Evolutionary conservation across 176 grass and related monocot genomes (phyloP), one percentile per base, ranked within the genome.

Genomic region (Oropetium thomaeum): DNA sequence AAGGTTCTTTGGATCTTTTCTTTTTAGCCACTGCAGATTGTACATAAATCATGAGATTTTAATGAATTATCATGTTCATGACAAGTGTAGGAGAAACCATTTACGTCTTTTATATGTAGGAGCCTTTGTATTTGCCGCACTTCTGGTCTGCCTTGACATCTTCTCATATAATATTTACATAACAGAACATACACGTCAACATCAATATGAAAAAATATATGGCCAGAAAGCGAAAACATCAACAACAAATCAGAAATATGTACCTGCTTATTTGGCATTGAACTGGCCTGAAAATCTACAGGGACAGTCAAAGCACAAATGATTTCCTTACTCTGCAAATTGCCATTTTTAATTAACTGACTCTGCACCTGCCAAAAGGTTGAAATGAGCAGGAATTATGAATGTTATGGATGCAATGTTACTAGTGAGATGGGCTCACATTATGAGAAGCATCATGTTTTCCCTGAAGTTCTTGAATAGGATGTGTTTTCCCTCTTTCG

Each of bases 81-180:
- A 42, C 12, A 31, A 55, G 34, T 74, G 30, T 63, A 43, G 25
- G 35, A 79, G 37, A 5, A 58, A 63, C n/a, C 32, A 65, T 76
- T 88, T 65, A 88, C 86, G 84, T 75, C 70, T 84, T 58, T 84
- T 84, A 45, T 19, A 79, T 37, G 35, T 47, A 69, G 60, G 38
- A 69, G 79, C 35, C 69, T 68, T 79, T 3, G 17, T 58, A 58
- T 54, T 48, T 80, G 76, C 58, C 27, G 54, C 64, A 63, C 57
- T 75, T 25, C 32, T 15, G 37, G 63, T 40, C 53, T 11, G 17
- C 39, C 38, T 70, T 80, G 81, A 52, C 37, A 84, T 37, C 75
- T 76, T 64, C 38, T 75, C 42, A 78, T 13, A 69, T 39, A 84
- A 37, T 37, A 37, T 37, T 84, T 80, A 39, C 17, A 74, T 51